Base-by-base conservation (phyloP, 2,329 filamentous ascomycete genomes). In the Phialocephala subalpina region DNA sequence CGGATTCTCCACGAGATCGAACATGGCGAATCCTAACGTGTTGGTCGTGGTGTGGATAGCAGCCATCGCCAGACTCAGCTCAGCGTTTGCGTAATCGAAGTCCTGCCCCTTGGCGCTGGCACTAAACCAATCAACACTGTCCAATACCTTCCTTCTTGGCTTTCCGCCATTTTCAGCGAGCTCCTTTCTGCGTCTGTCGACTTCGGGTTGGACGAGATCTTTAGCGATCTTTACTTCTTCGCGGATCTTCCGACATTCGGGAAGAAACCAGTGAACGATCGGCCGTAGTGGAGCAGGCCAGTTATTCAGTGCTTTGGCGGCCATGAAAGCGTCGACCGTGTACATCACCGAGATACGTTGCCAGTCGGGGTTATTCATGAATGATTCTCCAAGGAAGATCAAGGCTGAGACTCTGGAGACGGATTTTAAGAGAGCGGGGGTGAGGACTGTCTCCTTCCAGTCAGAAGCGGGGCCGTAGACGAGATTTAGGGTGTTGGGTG, bases 401-500 rank as follows among this genome's bases (percentile, higher is more conserved):
- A 82, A 77, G 1, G 84, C 82, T 0, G 84, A 84, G 12, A 86
- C 69, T 9, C 83, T 81, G 18, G 83, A 81, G 11, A 87, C 78
- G 9, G 84, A 69, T 18, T 78, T 74, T 1, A 83, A 78, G 22
- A 83, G 63, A 36, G 78, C 73, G 0, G 76, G 70, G 12, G 77
- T 75, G 42, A 84, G 76, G 25, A 70, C 65, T 38, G 78, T 70
- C 1, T 77, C 70, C 12, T 75, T 75, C 82, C 82, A 84, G 63
- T 81, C 80, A 75, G 68, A 22, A 55, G 40, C 67, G 25, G 70
- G 67, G 11, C 77, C 78, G 27, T 77, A 75, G 29, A 79, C 73
- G 29, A 77, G 74, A 35, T 77, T 72, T 1, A 79, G 57, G 0
- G 77, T 74, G 2, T 68, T 68, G 1, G 73, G 70, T 8, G 78